Conservation (phyloP, 78 protist genomes). For the Polysphondylium violaceum region DNA sequence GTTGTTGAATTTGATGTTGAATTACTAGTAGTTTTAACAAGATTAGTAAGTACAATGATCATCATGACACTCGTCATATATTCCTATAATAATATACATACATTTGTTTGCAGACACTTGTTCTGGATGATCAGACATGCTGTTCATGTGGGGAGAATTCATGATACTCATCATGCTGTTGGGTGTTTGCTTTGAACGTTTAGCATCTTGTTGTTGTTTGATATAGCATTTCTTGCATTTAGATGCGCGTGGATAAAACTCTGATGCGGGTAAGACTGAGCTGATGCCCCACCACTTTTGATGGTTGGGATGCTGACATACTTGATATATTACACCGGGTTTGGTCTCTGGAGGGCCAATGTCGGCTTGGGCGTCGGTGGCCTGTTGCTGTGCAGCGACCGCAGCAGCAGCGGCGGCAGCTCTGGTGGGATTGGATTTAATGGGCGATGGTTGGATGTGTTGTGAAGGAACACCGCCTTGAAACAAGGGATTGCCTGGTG, state of each 20-base stretch:
- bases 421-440: not conserved
- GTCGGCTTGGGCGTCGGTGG: not conserved
- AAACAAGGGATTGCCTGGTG: not conserved
- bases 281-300: conserved; percentile 64
- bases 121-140: too few relatives aligned
- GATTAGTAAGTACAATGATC: too few relatives aligned
- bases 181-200: conserved; percentile 3
- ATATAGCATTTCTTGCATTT: conserved; percentile 70
- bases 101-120: too few relatives aligned
- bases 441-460: not conserved
- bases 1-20: not conserved
- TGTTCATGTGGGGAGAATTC: not conserved
- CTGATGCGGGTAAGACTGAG: conserved; percentile 45
- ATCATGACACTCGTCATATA: not conserved
- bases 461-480: not conserved
- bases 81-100: not conserved
- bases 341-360: not conserved
- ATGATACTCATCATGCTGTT: not conserved
- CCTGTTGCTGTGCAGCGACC: not conserved
- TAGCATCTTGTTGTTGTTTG: conserved; percentile 63
- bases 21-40: not conserved
- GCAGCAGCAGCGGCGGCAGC: conserved; percentile 20
- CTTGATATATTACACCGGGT: conserved; percentile 21
- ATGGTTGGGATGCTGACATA: conserved; percentile 47
- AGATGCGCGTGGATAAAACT: conserved; percentile 47